Conservation (phyloP, 208 protist genomes). For the Leishmania major region DNA sequence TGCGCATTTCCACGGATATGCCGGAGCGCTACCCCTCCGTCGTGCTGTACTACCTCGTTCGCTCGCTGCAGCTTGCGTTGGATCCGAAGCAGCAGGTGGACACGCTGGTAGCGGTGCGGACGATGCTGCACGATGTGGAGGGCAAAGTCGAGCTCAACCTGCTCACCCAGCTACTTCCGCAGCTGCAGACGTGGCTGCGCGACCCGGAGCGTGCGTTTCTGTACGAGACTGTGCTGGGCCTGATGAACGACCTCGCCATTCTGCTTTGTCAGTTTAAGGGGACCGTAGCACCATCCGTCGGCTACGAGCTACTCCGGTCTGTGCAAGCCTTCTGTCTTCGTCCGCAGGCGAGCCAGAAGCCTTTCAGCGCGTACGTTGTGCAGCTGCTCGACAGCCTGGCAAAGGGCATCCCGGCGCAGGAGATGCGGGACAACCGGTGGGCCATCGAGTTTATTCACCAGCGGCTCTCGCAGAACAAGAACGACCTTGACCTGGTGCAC, state of each 20-base stretch:
- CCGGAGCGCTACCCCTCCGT: slow-evolving; percentile 78
- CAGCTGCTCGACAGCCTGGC: slow-evolving; percentile 86
- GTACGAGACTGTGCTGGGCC: slow-evolving; percentile 70
- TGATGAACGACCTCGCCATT: slow-evolving; percentile 85
- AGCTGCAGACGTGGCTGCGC: slow-evolving; percentile 79
- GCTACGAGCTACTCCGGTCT: slow-evolving; percentile 72
- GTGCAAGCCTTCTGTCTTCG: slow-evolving; percentile 78
- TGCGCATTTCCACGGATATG: slow-evolving; percentile 73
- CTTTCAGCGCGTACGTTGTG: slow-evolving; percentile 82
- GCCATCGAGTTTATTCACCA: slow-evolving; percentile 92
- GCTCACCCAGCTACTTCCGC: slow-evolving; percentile 79
- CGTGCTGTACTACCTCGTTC: slow-evolving; percentile 85
- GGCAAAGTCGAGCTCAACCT: slow-evolving; percentile 71
- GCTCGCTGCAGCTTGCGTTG: slow-evolving; percentile 76
- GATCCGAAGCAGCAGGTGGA: slow-evolving; percentile 81
- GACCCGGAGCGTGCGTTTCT: slow-evolving; percentile 73
- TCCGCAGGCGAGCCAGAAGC: slow-evolving; percentile 85
- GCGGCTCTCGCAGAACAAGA: slow-evolving; percentile 86
- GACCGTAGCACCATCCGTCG: slow-evolving; percentile 58
- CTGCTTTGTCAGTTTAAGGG: slow-evolving; percentile 78
- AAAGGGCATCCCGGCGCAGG: slow-evolving; percentile 69
- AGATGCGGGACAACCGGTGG: slow-evolving; percentile 90
- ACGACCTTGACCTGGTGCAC: slow-evolving; percentile 77
- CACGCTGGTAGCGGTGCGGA: slow-evolving; percentile 57
- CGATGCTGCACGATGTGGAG: slow-evolving; percentile 71